These are phyloP conservation scores for Schizonepeta tenuifolia DNA, from an alignment of 257 asterid genomes.

Conservation along the genomic window DNA sequence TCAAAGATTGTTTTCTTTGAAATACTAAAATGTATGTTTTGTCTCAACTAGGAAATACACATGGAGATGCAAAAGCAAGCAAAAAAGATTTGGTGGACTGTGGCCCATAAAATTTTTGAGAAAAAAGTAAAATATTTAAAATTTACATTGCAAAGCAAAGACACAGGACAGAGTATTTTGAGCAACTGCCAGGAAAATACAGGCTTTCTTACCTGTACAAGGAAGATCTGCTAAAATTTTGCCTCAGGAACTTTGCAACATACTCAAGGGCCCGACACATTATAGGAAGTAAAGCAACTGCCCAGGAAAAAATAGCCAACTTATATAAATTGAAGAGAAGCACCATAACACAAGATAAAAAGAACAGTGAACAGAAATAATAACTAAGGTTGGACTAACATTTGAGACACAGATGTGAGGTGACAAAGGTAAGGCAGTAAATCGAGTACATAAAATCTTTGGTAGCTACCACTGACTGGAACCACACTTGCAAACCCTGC, in stretches of 20 bases:
- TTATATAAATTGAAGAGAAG: constrained; percentile 23
- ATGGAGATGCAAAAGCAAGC: constrained; percentile 10
- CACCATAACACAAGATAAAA: constrained; percentile 15
- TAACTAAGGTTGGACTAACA: constrained; percentile 49
- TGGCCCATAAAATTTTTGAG: not conserved
- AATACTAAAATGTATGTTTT: not conserved
- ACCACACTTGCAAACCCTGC: constrained; percentile 91
- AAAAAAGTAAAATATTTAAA: not conserved
- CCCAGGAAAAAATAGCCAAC: constrained; percentile 30
- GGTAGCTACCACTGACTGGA: constrained; percentile 74
- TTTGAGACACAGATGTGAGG: constrained; percentile 77
- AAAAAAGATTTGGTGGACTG: too few relatives aligned
- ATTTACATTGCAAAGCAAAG: not conserved
- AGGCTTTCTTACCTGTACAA: constrained; percentile 65
- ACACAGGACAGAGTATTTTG: constrained; percentile 1
- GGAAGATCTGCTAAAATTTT: constrained; percentile 72
- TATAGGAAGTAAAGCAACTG: constrained; percentile 93
- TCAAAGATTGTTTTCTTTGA: not conserved
- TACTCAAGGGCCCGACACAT: constrained; percentile 74
- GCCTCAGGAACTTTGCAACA: constrained; percentile 77
- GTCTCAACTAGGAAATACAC: constrained; percentile 18
- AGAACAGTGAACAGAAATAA: constrained; percentile 28
- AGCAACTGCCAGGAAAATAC: constrained; percentile 22
- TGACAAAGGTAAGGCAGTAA: constrained; percentile 76
- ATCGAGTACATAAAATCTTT: constrained; percentile 78